Base-by-base conservation (phyloP, 1,284 basidiomycete genomes). In the Porogramme epimiltina region DNA sequence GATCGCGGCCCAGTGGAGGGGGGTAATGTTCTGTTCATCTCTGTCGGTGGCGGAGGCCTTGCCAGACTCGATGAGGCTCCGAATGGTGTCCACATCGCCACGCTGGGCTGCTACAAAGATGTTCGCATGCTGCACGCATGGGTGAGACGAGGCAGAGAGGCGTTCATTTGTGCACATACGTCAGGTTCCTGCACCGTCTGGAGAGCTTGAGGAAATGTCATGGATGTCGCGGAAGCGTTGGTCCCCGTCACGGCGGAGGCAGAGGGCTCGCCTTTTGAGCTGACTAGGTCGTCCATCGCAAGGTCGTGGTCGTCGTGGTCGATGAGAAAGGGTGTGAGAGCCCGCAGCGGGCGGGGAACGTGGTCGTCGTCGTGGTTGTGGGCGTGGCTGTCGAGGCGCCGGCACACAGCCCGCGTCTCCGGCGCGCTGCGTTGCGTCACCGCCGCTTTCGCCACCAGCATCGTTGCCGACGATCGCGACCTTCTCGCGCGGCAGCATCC, bases 1-100 rank as follows among this genome's bases (percentile, higher is more conserved):
- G 65, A 96, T 95, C 3, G 95, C 89, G 3, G 97, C 94, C 96
- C 96, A 99, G 68, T 99, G 96, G 4, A 99, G 79, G 0, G 96
- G 90, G 0, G 95, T 96, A 62, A 98, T 93, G 62, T 94, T 93
- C 69, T 97, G 91, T 20, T 82, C 77, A 71, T 99, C 96, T 42
- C 89, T 78, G 66, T 93, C 90, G 20, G 88, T 89, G 5, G 91
- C 88, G 19, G 78, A 80, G 4, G 91, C 87, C 37, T 79, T 73
- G 3, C 89, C 90, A 0, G 85, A 87, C 60, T 88, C 84, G 41
- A 95, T 77, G 47, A 97, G 79, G 23, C 81, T 71, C 4, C 82
- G 79, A 20, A 98, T 71, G 26, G 82, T 73, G 2, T 73, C 71
- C 2, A 93, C 76, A 63, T 98, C 93, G 28, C 95, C 95, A 43